Percentiles rank a stretch among this genome's conserved stretches.
phyloP scores from a whole-genome alignment of 1,284 basidiomycete species.

The Xerocomus amazonicus region DNA sequence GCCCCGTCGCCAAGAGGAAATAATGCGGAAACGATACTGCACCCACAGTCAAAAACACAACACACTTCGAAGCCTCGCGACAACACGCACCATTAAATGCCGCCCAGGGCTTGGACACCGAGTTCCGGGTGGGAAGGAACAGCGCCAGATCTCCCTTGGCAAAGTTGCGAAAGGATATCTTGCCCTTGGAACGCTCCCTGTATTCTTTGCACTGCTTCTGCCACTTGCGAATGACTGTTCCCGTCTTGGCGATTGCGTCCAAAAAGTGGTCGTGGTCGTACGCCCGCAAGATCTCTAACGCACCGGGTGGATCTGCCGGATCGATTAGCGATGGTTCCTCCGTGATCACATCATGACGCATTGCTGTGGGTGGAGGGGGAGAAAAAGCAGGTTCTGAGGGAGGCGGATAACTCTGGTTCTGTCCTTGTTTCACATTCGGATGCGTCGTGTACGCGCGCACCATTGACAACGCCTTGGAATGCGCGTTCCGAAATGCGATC shows the following conservation, averaged over 20 bases:
- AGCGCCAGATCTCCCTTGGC: constrained; percentile 90
- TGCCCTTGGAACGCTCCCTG: constrained; percentile 86
- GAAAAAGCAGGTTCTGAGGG: constrained; percentile 48
- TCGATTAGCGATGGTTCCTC: constrained; percentile 72
- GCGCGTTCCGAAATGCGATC: constrained; percentile 67
- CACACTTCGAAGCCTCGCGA: background rate
- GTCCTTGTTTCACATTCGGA: constrained; percentile 43
- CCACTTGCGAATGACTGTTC: constrained; percentile 89
- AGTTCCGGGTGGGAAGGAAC: constrained; percentile 93
- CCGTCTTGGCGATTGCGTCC: constrained; percentile 77
- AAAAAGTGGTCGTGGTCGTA: constrained; percentile 84
- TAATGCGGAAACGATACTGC: constrained; percentile 94
- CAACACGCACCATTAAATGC: constrained; percentile 79
- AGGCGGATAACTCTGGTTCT: constrained; percentile 20
- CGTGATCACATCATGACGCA: constrained; percentile 50
- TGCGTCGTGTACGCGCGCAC: constrained; percentile 60
- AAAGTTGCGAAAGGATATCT: constrained; percentile 93
- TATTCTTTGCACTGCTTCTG: constrained; percentile 95
- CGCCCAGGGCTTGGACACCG: constrained; percentile 92
- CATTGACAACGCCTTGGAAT: constrained; percentile 64
- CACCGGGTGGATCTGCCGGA: constrained; percentile 63
- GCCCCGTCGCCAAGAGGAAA: constrained; percentile 85
- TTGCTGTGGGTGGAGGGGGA: constrained; percentile 33
- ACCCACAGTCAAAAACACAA: background rate
- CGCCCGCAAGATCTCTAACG: constrained; percentile 63